A percentile compares a stretch with the other conserved stretches of the same genome.
phyloP scores from a whole-genome alignment of 176 grass and related monocot genomes.

The Eragrostis nindensis region DNA sequence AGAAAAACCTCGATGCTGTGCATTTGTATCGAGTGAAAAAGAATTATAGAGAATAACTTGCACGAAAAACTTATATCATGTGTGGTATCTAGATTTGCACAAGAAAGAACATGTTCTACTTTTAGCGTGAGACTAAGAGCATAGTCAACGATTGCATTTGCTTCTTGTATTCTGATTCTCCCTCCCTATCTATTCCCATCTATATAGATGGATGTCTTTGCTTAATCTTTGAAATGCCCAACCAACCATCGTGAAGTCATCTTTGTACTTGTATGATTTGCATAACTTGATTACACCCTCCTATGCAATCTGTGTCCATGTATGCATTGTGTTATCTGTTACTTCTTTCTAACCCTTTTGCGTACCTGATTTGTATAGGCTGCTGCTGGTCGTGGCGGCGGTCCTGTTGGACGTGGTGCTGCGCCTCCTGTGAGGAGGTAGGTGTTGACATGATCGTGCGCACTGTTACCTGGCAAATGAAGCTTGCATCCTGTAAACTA shows the following conservation, averaged over 20 bases:
- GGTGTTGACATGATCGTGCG: neutral
- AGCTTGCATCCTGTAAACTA: conserved; percentile 7
- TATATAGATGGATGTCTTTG: neutral
- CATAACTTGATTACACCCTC: neutral
- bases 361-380: conserved; percentile 26
- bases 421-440: conserved; percentile 55
- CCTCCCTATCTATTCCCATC: neutral
- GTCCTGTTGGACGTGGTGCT: conserved; percentile 44
- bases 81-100: neutral
- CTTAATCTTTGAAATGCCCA: neutral
- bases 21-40: neutral
- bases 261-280: neutral
- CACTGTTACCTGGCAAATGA: neutral
- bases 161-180: neutral
- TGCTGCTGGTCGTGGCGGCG: conserved; percentile 51
- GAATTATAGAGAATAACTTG: neutral
- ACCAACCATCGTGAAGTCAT: neutral
- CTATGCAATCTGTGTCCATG: neutral
- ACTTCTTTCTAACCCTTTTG: neutral
- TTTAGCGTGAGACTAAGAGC: neutral
- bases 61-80: neutral
- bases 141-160: neutral
- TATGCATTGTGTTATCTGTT: neutral
- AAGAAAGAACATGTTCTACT: neutral
- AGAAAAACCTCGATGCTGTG: neutral